phyloP scores from a whole-genome alignment of 2,329 filamentous ascomycete genomes.

The Pseudogymnoascus sp. region DNA sequence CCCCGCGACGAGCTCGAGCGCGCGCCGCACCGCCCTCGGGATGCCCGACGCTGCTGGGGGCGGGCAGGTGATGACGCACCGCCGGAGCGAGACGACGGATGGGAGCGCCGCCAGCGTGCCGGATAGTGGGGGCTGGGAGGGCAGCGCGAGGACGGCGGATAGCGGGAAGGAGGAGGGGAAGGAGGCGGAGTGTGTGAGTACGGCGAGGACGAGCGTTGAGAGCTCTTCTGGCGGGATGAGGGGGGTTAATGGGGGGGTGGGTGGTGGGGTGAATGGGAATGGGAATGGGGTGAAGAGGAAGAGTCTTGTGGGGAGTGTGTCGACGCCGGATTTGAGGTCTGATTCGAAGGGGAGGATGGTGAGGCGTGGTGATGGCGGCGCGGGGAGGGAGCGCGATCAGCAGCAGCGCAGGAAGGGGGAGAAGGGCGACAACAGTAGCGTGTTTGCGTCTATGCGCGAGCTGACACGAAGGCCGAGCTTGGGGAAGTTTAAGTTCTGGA shows the following conservation, averaged over 20 bases:
- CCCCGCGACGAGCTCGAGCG: constrained; percentile 18
- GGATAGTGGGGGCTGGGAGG: background rate
- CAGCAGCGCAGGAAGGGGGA: background rate
- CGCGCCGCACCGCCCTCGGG: background rate
- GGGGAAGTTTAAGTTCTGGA: background rate
- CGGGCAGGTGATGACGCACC: constrained; percentile 36
- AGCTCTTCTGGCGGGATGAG: background rate
- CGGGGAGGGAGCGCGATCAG: background rate
- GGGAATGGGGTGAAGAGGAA: background rate
- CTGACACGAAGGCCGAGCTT: background rate
- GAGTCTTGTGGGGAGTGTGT: background rate
- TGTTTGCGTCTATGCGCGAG: background rate
- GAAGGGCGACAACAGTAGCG: background rate
- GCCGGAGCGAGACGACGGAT: constrained; percentile 37
- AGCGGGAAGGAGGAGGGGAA: background rate
- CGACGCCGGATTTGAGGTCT: background rate
- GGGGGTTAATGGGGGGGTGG: background rate
- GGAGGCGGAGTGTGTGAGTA: background rate
- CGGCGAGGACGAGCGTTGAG: background rate
- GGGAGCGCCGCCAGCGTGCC: background rate
- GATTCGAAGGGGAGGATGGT: background rate
- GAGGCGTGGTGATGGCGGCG: background rate
- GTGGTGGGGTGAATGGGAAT: too few relatives aligned
- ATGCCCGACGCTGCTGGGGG: background rate
- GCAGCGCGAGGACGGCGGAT: background rate